Evolutionary conservation across 192 early-diverging fungal species (phyloP).

Genomic region (Entomortierella chlamydospora): DNA sequence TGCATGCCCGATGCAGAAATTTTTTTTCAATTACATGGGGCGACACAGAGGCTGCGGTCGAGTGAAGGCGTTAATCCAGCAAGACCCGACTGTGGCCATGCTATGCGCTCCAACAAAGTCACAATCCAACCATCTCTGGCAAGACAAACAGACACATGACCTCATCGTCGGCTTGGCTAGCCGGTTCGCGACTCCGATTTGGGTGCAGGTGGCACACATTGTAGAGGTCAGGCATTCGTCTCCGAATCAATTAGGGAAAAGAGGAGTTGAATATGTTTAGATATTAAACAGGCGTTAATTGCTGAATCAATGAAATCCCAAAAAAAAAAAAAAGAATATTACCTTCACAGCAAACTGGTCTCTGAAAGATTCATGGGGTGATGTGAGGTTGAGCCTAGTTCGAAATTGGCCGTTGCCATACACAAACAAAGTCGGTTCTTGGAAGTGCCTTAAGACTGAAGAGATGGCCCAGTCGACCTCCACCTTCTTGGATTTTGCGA

Average conservation of each 20-base stretch:
- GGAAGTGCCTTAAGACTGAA: no score
- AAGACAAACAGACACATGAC: conserved; percentile 3
- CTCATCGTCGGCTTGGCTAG: conserved; percentile 6
- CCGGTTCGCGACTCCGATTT: background rate
- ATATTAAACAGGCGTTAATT: conserved; percentile 1
- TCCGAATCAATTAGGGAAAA: conserved; percentile 1
- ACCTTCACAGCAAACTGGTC: conserved; percentile 4
- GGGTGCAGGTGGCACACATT: background rate
- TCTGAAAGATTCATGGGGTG: conserved; percentile 7
- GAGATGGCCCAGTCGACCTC: no score
- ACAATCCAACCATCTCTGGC: background rate
- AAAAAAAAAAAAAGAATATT: background rate
- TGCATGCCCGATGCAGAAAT: conserved; percentile 7
- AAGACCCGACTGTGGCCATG: background rate
- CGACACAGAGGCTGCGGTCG: background rate
- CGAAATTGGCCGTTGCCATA: conserved; percentile 4
- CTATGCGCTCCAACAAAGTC: conserved; percentile 7
- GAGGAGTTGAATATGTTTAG: conserved; percentile 3
- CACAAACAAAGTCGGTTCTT: background rate
- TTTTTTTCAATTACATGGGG: conserved; percentile 7
- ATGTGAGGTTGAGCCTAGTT: conserved; percentile 13
- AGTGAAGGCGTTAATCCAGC: background rate
- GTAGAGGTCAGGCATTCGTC: conserved; percentile 1
- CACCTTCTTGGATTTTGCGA: no score
- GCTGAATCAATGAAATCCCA: background rate